These are phyloP conservation scores for Penicillium arizonense DNA, from an alignment of 495 filamentous ascomycete species.

Conservation along the genomic window DNA sequence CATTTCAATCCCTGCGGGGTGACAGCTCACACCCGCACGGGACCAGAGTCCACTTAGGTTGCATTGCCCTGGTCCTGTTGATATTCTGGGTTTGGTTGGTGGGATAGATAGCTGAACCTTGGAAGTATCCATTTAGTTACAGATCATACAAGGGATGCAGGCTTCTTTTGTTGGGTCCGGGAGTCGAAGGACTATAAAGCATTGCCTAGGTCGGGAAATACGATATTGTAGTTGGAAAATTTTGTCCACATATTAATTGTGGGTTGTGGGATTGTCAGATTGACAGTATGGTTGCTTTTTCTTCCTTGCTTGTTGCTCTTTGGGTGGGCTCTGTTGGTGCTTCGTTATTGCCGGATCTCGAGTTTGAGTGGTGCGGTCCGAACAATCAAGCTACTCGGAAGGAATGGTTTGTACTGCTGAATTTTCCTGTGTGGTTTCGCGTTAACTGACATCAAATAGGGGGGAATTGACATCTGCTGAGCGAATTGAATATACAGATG, in stretches of 20 bases:
- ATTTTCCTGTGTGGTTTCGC: not conserved
- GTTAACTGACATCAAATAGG: constrained; percentile 23
- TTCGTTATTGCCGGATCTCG: not conserved
- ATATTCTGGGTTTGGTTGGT: not conserved
- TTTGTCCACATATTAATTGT: not conserved
- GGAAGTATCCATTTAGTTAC: not conserved
- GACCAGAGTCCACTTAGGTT: not conserved
- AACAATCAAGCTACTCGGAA: not conserved
- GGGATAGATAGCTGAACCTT: not conserved
- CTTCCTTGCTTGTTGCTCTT: not conserved
- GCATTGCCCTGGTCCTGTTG: not conserved
- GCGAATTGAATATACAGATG: constrained; percentile 44
- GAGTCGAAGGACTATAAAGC: not conserved
- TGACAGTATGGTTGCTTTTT: constrained; percentile 5
- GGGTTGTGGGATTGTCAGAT: not conserved
- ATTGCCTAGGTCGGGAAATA: not conserved
- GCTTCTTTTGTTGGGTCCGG: not conserved
- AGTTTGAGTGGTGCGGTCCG: not conserved
- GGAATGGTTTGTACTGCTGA: not conserved
- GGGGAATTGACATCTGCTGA: constrained; percentile 31
- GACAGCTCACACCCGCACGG: constrained; percentile 4
- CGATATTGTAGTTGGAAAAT: not conserved
- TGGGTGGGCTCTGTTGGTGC: not conserved
- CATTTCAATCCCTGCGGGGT: not conserved
- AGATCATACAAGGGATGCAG: constrained; percentile 5